These are phyloP conservation scores for Mariannaea sp. DNA, from an alignment of 2,329 filamentous ascomycete species.

Conservation along the genomic window DNA sequence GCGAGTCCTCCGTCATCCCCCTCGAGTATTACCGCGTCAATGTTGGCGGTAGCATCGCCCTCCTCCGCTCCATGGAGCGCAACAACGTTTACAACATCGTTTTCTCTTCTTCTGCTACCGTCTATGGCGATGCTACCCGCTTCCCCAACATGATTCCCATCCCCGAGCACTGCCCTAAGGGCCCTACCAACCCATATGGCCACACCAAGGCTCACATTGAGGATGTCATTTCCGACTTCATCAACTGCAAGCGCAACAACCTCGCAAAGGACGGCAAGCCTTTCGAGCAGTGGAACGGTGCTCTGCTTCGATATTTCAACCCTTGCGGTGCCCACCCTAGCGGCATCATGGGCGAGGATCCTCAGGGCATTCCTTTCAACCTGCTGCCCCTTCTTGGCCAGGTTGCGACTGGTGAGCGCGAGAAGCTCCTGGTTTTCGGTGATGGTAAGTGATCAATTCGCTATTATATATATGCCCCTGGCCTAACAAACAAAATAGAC, in stretches of 20 bases:
- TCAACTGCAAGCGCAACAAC: slow-evolving; percentile 85
- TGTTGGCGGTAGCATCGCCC: slow-evolving; percentile 86
- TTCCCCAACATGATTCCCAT: slow-evolving; percentile 99
- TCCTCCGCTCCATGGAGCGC: slow-evolving; percentile 84
- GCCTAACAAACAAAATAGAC: slow-evolving; percentile 61
- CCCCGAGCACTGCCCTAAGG: slow-evolving; percentile 93
- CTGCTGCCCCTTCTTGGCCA: slow-evolving; percentile 91
- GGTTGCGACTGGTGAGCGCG: slow-evolving; percentile 91
- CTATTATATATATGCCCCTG: neutral
- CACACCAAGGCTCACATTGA: slow-evolving; percentile 95
- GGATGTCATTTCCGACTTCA: slow-evolving; percentile 86
- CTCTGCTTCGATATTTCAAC: slow-evolving; percentile 96
- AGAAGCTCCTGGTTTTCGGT: slow-evolving; percentile 93
- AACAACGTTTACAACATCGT: slow-evolving; percentile 96
- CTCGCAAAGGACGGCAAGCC: slow-evolving; percentile 78
- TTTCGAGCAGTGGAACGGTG: slow-evolving; percentile 86
- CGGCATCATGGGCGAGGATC: slow-evolving; percentile 98
- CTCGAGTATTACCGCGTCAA: slow-evolving; percentile 99
- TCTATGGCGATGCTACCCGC: slow-evolving; percentile 96
- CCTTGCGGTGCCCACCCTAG: slow-evolving; percentile 92
- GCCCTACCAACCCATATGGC: slow-evolving; percentile 96
- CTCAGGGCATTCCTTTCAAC: slow-evolving; percentile 94
- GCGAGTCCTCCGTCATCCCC: slow-evolving; percentile 90
- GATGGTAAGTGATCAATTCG: slow-evolving; percentile 66
- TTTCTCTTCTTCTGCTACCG: slow-evolving; percentile 97